Evolutionary conservation across 495 filamentous ascomycete species (phyloP).

Genomic region (Parachaetomium inaequale): DNA sequence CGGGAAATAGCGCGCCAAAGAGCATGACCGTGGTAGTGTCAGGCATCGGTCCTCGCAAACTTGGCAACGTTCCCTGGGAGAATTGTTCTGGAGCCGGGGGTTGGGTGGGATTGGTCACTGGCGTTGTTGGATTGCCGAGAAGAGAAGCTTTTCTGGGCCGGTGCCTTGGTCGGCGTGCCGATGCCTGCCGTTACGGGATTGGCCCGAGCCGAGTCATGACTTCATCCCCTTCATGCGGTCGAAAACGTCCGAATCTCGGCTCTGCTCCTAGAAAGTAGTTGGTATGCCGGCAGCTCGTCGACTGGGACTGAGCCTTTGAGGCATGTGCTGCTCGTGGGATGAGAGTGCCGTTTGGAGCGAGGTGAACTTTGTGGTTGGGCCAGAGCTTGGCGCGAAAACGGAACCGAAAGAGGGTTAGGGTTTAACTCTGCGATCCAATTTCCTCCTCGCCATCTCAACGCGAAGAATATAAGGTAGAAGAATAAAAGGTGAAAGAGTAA

Average conservation of each 20-base stretch:
- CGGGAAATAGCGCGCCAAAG: not conserved
- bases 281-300: too few species aligned
- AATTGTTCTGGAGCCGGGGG: not conserved
- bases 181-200: slow-evolving; percentile 5
- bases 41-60: not conserved
- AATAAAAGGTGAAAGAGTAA: too few species aligned
- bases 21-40: not conserved
- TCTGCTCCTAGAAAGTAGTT: too few species aligned
- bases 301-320: too few species aligned
- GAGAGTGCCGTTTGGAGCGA: too few species aligned
- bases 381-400: too few species aligned
- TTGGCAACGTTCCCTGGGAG: not conserved
- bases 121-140: not conserved
- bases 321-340: too few species aligned
- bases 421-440: too few species aligned
- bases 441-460: too few species aligned
- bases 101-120: not conserved
- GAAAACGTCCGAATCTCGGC: not conserved
- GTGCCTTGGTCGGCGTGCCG: not conserved
- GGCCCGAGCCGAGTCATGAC: not conserved
- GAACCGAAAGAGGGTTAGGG: too few species aligned
- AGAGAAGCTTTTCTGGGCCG: not conserved
- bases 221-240: not conserved
- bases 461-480: too few species aligned
- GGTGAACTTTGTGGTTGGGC: too few species aligned